Evolutionary conservation across 768 basidiomycete species (phyloP).

Genomic region (Sporobolomyces phaffii): DNA sequence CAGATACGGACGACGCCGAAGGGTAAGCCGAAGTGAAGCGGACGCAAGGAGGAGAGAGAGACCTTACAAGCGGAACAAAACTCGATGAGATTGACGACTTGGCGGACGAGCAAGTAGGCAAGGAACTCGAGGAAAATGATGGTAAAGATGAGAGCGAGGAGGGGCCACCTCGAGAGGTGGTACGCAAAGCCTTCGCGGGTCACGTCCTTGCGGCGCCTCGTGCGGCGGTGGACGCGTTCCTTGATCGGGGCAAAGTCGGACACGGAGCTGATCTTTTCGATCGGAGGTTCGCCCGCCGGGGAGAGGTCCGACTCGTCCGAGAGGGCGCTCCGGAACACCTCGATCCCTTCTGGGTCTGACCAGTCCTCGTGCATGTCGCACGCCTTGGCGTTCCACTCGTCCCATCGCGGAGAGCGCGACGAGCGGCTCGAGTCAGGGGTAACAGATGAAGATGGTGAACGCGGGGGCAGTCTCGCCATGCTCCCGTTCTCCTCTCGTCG

Average conservation of each 20-base stretch:
- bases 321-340: slow-evolving; percentile 16
- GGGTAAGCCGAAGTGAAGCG: background rate
- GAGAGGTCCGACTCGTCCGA: slow-evolving; percentile 14
- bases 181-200: slow-evolving; percentile 44
- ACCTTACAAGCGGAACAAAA: slow-evolving; percentile 76
- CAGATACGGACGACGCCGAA: background rate
- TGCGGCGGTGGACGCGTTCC: background rate
- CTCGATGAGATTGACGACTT: slow-evolving; percentile 90
- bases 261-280: slow-evolving; percentile 57
- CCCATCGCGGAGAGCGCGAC: too few relatives aligned
- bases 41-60: background rate
- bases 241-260: slow-evolving; percentile 52
- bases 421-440: too few relatives aligned
- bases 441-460: too few relatives aligned
- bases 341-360: slow-evolving; percentile 30
- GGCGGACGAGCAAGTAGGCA: slow-evolving; percentile 73
- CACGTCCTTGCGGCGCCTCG: slow-evolving; percentile 36
- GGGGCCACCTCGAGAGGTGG: slow-evolving; percentile 39
- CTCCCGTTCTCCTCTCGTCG: too few relatives aligned
- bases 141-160: slow-evolving; percentile 60
- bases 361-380: slow-evolving; percentile 24
- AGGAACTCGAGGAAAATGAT: slow-evolving; percentile 76
- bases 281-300: background rate
- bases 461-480: too few relatives aligned
- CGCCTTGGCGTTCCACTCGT: slow-evolving; percentile 10